A percentile compares a stretch with the other conserved stretches of the same genome.
These are phyloP conservation scores for Musa acuminata DNA, from an alignment of 176 grass and related monocot genomes.

Conservation along the genomic window DNA sequence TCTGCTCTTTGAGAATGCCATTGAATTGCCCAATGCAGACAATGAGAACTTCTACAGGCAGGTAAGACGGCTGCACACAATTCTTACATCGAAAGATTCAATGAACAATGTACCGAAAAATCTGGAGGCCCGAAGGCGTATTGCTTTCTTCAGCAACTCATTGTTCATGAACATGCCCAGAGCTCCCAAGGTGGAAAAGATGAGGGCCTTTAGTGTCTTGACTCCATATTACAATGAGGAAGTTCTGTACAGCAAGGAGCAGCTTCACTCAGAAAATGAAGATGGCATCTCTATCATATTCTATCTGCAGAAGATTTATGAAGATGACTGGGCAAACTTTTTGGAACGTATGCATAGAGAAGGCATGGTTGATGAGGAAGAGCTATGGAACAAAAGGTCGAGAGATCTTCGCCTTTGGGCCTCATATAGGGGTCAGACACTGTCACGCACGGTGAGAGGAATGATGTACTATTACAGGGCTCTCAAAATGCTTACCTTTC, in stretches of 20 bases:
- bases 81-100: conserved; percentile 71
- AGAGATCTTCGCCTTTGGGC: conserved; percentile 76
- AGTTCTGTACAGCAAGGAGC: conserved; percentile 86
- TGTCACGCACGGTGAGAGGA: conserved; percentile 74
- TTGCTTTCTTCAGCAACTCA: conserved; percentile 93
- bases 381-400: conserved; percentile 41
- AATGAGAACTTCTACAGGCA: conserved; percentile 64
- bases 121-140: conserved; percentile 74
- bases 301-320: conserved; percentile 83
- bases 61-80: conserved; percentile 57
- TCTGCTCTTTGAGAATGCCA: conserved; percentile 70
- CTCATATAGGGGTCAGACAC: conserved; percentile 86
- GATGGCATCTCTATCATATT: conserved; percentile 88
- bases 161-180: conserved; percentile 98
- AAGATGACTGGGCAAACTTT: conserved; percentile 81
- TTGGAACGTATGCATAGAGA: conserved; percentile 76
- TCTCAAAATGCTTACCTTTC: conserved; percentile 86
- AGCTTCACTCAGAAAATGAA: conserved; percentile 75
- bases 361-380: conserved; percentile 51
- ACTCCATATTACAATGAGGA: conserved; percentile 96
- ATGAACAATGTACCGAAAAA: conserved; percentile 91
- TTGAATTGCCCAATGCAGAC: conserved; percentile 52
- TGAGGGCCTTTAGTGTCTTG: conserved; percentile 84
- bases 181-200: conserved; percentile 87
- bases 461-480: conserved; percentile 99